phyloP scores from a whole-genome alignment of 2,329 filamentous ascomycete genomes.

The Escovopsis sp. region DNA sequence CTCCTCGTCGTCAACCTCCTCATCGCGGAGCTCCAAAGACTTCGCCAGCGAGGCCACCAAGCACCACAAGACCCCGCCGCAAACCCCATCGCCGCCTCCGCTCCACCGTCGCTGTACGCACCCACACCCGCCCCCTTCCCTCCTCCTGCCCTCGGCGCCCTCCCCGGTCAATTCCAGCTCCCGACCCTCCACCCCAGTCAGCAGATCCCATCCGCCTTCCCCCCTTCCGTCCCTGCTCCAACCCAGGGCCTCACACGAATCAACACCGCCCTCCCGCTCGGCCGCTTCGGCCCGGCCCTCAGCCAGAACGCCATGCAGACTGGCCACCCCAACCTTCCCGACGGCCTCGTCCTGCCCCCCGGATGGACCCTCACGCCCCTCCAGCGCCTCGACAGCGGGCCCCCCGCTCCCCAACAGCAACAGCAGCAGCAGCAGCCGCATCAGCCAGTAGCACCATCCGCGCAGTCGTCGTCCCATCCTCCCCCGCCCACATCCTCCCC shows the following conservation, averaged over 20 bases:
- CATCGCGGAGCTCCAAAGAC: conserved; percentile 48
- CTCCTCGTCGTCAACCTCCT: conserved; percentile 52
- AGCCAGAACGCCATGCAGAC: conserved; percentile 38
- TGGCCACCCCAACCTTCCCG: conserved; percentile 45
- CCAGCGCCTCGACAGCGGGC: conserved; percentile 33
- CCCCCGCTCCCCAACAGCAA: conserved; percentile 8
- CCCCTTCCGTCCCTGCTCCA: conserved; percentile 10
- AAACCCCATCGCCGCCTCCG: too few relatives aligned
- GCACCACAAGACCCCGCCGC: conserved; percentile 15
- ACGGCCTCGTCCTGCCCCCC: conserved; percentile 46
- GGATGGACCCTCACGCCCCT: conserved; percentile 52
- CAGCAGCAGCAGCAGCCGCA: too few relatives aligned
- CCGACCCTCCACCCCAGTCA: background rate
- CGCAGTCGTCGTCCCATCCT: too few relatives aligned
- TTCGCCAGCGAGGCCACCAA: conserved; percentile 39
- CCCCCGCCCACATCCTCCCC: too few relatives aligned
- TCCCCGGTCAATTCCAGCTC: background rate
- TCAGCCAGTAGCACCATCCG: too few relatives aligned
- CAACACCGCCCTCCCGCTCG: conserved; percentile 26
- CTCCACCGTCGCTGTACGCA: conserved; percentile 5
- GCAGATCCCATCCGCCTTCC: too few relatives aligned
- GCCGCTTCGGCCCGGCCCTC: conserved; percentile 30
- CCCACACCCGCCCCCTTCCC: too few relatives aligned
- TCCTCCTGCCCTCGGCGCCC: too few relatives aligned
- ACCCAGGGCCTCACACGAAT: conserved; percentile 21